These are phyloP conservation scores for Hemisphaericaspora lyxosophila DNA, from an alignment of 1,139 yeast species.

Conservation along the genomic window DNA sequence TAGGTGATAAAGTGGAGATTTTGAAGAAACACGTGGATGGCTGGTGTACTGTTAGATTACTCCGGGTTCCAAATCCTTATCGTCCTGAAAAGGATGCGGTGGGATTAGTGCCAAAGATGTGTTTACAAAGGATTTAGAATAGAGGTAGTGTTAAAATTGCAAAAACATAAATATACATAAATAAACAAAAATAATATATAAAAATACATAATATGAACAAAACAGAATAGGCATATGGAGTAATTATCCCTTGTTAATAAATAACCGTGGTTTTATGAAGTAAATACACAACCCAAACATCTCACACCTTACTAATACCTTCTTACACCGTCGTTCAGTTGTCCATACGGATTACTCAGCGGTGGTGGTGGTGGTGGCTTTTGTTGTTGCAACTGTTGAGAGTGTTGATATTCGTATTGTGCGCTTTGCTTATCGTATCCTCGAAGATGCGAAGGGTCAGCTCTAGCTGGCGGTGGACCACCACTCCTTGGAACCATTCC, in stretches of 20 bases:
- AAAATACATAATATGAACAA: neutral
- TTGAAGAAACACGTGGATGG: constrained; percentile 36
- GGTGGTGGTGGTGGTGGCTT: constrained; percentile 7
- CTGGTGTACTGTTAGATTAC: constrained; percentile 35
- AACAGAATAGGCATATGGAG: neutral
- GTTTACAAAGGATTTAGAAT: constrained; percentile 21
- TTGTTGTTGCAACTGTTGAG: constrained; percentile 4
- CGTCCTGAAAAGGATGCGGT: constrained; percentile 9
- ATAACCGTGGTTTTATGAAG: too few species aligned
- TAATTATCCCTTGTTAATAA: too few species aligned
- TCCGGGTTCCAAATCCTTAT: constrained; percentile 12
- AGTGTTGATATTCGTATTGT: constrained; percentile 15
- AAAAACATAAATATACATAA: too few species aligned
- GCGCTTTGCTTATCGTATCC: constrained; percentile 13
- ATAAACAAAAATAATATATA: constrained; percentile 8
- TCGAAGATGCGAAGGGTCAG: constrained; percentile 9
- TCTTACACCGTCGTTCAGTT: constrained; percentile 1
- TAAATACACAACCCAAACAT: neutral
- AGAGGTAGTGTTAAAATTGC: too few species aligned
- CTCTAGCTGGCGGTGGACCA: neutral
- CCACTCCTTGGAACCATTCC: neutral
- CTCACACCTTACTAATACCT: constrained; percentile 4
- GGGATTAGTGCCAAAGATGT: constrained; percentile 40
- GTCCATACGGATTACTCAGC: neutral
- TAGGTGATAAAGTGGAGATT: constrained; percentile 33